Evolutionary conservation across 345 rosid species (phyloP), one percentile per base, ranked within the genome.

Genomic region (Linum lewisii): DNA sequence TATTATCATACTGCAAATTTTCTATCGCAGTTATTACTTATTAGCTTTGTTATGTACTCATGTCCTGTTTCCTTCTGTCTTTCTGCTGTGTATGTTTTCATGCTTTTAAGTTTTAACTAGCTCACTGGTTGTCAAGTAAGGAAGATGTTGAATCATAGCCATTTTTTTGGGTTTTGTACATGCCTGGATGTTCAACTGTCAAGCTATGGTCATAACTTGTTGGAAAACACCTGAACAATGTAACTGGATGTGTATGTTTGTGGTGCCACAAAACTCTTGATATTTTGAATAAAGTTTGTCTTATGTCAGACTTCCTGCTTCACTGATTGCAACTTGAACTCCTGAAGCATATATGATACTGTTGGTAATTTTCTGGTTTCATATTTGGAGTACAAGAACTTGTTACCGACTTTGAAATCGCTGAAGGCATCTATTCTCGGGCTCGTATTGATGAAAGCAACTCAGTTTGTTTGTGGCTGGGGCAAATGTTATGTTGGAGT

Each of bases 401-500:
- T 58, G 44, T 87, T 62, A 79, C 96, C 53, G 99, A 94, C 78
- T 87, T 90, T 81, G 99, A 81, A 77, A 96, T 87, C 51, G 84
- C 88, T 61, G 97, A 94, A 81, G 96, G 96, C 78, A 85, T 90
- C 77, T 86, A 83, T 72, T 92, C 96, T 10, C 81, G 77, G 62
- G 87, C 96, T 71, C 23, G 69, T 63, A 78, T 90, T 67, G 83
- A 82, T 66, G 84, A 87, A 62, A 59, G 71, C 1, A 92, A 85
- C 66, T 85, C 88, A 0, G 96, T 94, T 25, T 85, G 97, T 72
- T 74, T 94, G 68, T 94, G 97, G 97, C 76, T 90, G 21, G 97
- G 88, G 96, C 96, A 63, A 94, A 90, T 71, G 95, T 94, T 66
- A 90, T 90, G 97, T 78, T 87, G 75, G 99, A 93, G 75, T 87